Evolutionary conservation across 768 basidiomycete species (phyloP).

Genomic region (Daedalea quercina): DNA sequence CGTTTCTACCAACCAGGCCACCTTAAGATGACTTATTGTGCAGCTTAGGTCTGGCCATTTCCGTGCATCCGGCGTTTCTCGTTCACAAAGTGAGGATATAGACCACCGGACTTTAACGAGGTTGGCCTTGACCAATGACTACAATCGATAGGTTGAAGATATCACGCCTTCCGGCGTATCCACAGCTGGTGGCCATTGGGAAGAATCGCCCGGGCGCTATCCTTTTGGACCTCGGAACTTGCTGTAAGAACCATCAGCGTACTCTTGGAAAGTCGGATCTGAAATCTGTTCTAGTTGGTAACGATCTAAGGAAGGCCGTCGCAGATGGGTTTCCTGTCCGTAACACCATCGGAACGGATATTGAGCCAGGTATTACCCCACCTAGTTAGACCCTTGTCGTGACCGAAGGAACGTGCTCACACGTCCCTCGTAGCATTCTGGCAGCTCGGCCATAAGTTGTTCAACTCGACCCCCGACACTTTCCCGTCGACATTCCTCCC

Average conservation of each 20-base stretch:
- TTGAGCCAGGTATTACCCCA: slow-evolving; percentile 24
- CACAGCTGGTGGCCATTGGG: slow-evolving; percentile 25
- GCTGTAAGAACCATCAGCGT: slow-evolving; percentile 23
- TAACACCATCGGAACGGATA: slow-evolving; percentile 29
- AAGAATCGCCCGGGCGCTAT: slow-evolving; percentile 27
- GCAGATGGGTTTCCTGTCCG: slow-evolving; percentile 33
- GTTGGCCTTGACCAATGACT: not conserved
- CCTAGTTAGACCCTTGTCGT: no score
- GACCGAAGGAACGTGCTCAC: no score
- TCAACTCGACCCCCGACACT: slow-evolving; percentile 39
- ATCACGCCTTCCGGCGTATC: slow-evolving; percentile 1
- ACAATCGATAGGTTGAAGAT: slow-evolving; percentile 9
- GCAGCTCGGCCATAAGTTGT: slow-evolving; percentile 53
- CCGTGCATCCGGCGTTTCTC: slow-evolving; percentile 3
- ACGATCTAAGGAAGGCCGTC: slow-evolving; percentile 31
- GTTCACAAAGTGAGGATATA: not conserved
- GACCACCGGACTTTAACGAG: no score
- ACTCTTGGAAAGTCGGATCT: not conserved
- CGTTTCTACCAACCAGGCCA: slow-evolving; percentile 3
- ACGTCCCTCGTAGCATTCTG: slow-evolving; percentile 57
- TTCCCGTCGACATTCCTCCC: slow-evolving; percentile 48
- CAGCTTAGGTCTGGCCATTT: slow-evolving; percentile 3
- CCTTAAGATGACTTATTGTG: not conserved
- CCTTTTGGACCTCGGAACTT: slow-evolving; percentile 36
- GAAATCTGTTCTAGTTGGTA: slow-evolving; percentile 24